These are phyloP conservation scores for Coelastrella sp. DNA, from an alignment of 139 green algal species.

Conservation along the genomic window DNA sequence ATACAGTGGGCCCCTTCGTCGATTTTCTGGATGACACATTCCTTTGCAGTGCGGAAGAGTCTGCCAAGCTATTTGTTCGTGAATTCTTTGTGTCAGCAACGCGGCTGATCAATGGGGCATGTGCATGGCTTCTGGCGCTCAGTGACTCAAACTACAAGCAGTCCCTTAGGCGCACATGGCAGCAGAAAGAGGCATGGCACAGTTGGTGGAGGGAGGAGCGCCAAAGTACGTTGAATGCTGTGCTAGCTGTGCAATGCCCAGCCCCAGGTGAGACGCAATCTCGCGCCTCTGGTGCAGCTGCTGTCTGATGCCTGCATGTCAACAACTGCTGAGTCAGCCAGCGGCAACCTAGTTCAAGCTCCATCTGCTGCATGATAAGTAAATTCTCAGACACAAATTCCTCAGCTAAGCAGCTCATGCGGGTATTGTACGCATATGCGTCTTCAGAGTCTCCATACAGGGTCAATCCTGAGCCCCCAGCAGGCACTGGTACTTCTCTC, in stretches of 20 bases:
- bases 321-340: neutral
- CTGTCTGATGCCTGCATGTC: neutral
- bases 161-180: neutral
- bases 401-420: no score
- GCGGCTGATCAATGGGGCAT: constrained; percentile 58
- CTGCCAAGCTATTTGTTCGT: constrained; percentile 60
- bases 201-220: constrained; percentile 40
- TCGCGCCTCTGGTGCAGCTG: no score
- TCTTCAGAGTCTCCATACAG: no score
- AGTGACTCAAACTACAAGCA: constrained; percentile 9
- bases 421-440: no score
- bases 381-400: no score
- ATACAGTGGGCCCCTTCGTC: constrained; percentile 31
- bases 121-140: constrained; percentile 42
- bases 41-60: constrained; percentile 65
- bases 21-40: constrained; percentile 60
- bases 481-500: no score
- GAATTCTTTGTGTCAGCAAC: constrained; percentile 53
- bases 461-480: no score
- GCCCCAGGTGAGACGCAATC: neutral
- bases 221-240: constrained; percentile 7
- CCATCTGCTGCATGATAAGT: no score
- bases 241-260: constrained; percentile 37
- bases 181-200: constrained; percentile 21
- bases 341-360: no score